phyloP scores from a whole-genome alignment of 108 stramenopile genomes.

The Hondaea fermentalgiana region DNA sequence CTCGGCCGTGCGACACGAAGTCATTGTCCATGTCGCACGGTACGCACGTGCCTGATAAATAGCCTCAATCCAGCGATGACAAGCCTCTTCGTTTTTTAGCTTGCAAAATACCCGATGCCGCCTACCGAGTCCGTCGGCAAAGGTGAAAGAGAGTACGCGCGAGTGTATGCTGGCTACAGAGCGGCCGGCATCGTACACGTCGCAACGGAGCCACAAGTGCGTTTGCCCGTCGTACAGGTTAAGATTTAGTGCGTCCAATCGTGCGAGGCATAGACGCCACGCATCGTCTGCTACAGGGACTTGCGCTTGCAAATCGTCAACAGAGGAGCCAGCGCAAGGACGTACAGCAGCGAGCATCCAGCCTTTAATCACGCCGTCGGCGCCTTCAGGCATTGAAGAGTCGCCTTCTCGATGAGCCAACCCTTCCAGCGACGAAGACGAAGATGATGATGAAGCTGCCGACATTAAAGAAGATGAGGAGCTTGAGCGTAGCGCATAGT shows the following conservation, averaged over 20 bases:
- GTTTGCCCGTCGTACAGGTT: neutral
- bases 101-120: neutral
- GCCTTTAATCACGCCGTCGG: no score
- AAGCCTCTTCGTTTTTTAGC: neutral
- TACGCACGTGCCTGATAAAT: neutral
- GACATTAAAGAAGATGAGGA: no score
- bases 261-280: neutral
- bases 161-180: neutral
- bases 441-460: no score
- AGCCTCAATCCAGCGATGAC: neutral
- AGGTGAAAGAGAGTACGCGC: neutral
- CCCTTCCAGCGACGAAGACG: no score
- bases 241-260: neutral
- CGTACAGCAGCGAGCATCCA: no score
- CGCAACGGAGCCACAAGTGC: neutral
- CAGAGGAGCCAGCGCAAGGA: no score
- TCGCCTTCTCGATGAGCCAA: no score
- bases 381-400: no score
- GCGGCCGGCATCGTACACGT: neutral
- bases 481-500: no score
- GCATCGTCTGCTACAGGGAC: neutral
- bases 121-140: neutral
- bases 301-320: no score
- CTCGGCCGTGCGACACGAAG: neutral
- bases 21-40: neutral